phyloP scores from a whole-genome alignment of 2,329 filamentous ascomycete genomes.

The Aspergillus aculeatinus region DNA sequence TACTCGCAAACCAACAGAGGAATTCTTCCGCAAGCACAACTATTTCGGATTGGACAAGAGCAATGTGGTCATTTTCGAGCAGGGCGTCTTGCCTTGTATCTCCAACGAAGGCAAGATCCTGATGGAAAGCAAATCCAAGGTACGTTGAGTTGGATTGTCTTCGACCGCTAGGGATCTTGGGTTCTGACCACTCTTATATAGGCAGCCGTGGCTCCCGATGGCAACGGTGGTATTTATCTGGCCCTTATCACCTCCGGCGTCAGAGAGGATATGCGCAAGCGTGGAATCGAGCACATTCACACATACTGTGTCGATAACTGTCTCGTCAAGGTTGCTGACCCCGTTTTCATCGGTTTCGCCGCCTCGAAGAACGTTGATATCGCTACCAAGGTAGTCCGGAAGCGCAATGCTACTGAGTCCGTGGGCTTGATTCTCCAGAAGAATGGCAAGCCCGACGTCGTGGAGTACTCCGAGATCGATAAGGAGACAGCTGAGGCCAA shows the following conservation, averaged over 20 bases:
- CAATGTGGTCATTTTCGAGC: slow-evolving; percentile 92
- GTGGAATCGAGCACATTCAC: slow-evolving; percentile 91
- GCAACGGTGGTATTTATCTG: slow-evolving; percentile 95
- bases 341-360: slow-evolving; percentile 90
- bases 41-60: slow-evolving; percentile 87
- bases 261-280: slow-evolving; percentile 81
- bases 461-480: slow-evolving; percentile 98
- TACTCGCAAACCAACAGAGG: slow-evolving; percentile 85
- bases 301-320: slow-evolving; percentile 99
- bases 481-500: slow-evolving; percentile 81
- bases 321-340: slow-evolving; percentile 97
- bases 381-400: slow-evolving; percentile 98
- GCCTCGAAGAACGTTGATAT: slow-evolving; percentile 88
- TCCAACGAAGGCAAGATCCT: slow-evolving; percentile 97
- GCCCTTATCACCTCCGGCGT: slow-evolving; percentile 79
- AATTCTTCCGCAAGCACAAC: slow-evolving; percentile 83
- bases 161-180: background rate
- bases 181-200: slow-evolving; percentile 22
- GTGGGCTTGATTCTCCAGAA: slow-evolving; percentile 92
- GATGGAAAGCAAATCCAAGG: slow-evolving; percentile 83
- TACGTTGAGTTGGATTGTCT: slow-evolving; percentile 28
- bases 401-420: slow-evolving; percentile 93
- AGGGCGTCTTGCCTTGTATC: slow-evolving; percentile 94
- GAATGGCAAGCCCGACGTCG: slow-evolving; percentile 94
- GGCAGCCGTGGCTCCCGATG: slow-evolving; percentile 92